Conservation (phyloP, 345 rosid species). For the Linum lewisii region DNA sequence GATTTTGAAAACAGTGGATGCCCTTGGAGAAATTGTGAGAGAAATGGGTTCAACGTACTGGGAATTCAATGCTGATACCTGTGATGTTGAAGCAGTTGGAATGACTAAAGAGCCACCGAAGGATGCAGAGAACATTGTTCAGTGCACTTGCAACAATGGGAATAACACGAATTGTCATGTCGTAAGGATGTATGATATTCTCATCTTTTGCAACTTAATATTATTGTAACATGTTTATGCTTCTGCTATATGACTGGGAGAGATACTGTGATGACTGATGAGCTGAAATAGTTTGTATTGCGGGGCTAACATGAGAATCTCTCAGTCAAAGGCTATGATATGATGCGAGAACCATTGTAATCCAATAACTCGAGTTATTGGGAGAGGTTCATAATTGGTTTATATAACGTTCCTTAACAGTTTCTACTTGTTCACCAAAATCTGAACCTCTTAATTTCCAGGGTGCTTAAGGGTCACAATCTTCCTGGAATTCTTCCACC, state of each 20-base stretch:
- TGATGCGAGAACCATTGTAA: too few relatives aligned
- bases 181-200: conserved; percentile 34
- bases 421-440: too few relatives aligned
- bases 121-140: conserved; percentile 25
- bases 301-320: too few relatives aligned
- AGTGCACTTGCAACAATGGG: conserved; percentile 31
- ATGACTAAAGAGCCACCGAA: conserved; percentile 23
- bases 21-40: conserved; percentile 28
- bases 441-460: conserved; percentile 10
- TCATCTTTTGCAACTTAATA: conserved; percentile 3
- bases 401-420: too few relatives aligned
- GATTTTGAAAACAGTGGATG: conserved; percentile 39
- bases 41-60: conserved; percentile 35
- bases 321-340: too few relatives aligned
- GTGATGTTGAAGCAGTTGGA: conserved; percentile 23
- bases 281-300: too few relatives aligned
- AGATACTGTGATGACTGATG: too few relatives aligned
- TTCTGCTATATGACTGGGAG: too few relatives aligned
- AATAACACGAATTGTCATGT: conserved; percentile 38
- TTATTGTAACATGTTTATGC: too few relatives aligned
- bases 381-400: too few relatives aligned
- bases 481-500: conserved; percentile 70
- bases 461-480: conserved; percentile 35
- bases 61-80: conserved; percentile 35
- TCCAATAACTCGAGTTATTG: too few relatives aligned